Evolutionary conservation across 768 basidiomycete species (phyloP), one percentile per base, ranked within the genome.

Genomic region (Rhodotorula kratochvilovae): DNA sequence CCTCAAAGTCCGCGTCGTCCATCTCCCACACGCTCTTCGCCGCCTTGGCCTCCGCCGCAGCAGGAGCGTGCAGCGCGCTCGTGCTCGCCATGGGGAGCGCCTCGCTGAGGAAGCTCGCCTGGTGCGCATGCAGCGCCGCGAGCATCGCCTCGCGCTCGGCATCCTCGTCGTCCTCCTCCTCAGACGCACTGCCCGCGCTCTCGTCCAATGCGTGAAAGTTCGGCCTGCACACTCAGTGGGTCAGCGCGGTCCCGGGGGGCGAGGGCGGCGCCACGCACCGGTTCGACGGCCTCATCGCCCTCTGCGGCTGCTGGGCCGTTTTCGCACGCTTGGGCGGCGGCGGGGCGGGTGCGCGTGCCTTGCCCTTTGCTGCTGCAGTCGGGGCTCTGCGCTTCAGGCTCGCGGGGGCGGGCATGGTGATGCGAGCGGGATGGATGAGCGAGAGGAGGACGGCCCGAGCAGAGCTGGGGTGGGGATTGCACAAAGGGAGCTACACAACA

Each of bases 1-100:
- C 42, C 16, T 48, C 51, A 15, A 58, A 60, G 27, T 67, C 68
- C 8, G 65, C 69, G 5, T 60, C 57, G 16, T 71, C 71, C 64
- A 72, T 56, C 43, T 75, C 74, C 74, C 74, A 75, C 33, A 75
- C 58, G 43, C 65, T 64, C 63, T 75, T 75, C 31, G 17, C 17
- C 53, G 50, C 63, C 56, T 45, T 54, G 43, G 15, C 29, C 65
- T 36, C 35, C 3, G 35, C 36, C 55, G 21, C 23, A 21, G 27
- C 60, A 19, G 21, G 25, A 1, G 25, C 39, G 3, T 10, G 7
- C 23, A 50, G 48, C 48, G n/a, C 19, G 23, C 45, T 45, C 12
- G 57, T 59, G 7, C 56, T 51, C 46, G 65, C 56, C 6, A 25
- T 4, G 5, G 70, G 70, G 2, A 63, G 12, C 15, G 48, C 55